Evolutionary conservation across 306 rosid genomes (phyloP), one percentile per base, ranked within the genome.

Genomic region (Citrullus colocynthis): DNA sequence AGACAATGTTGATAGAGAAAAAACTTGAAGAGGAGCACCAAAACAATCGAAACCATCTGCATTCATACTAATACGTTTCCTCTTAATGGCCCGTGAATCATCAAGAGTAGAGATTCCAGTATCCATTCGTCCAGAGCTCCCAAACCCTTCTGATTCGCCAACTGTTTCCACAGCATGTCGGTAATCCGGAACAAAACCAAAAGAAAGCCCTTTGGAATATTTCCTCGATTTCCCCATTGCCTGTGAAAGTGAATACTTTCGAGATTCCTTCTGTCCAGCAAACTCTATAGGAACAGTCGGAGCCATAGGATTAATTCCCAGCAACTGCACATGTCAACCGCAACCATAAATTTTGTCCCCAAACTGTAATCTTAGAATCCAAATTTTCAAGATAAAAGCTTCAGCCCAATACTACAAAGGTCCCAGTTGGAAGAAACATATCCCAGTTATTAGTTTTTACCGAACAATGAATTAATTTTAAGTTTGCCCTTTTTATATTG

Each of bases 221-320:
- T 90, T 93, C 83, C 97, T 82, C 55, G 97, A 93, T 80, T 91
- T 93, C 10, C 98, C 98, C 96, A 91, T 93, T 71, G 71, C 41
- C 81, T 90, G 97, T 24, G 90, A 85, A 76, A 76, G 86, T 49
- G 85, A 83, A 72, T 65, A 87, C 85, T 82, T 86, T 49, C 85
- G 85, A 30, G 95, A 88, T 81, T 85, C 93, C 87, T 88, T 90
- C 87, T 86, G 96, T 42, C 98, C 98, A 76, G 88, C 78, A 82
- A 93, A 90, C 64, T 89, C 96, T 88, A 93, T 88, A 61, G 96
- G 96, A 85, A 93, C 88, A 85, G 93, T 86, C n/a, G 98, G 98
- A 82, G 98, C 96, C 98, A 93, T 93, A 89, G 85, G 86, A 88
- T 71, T 57, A 85, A 81, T 77, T 67, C 67, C 88, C 86, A 88